Conservation (phyloP, 495 filamentous ascomycete genomes). For the Hypoxylon cercidicola region DNA sequence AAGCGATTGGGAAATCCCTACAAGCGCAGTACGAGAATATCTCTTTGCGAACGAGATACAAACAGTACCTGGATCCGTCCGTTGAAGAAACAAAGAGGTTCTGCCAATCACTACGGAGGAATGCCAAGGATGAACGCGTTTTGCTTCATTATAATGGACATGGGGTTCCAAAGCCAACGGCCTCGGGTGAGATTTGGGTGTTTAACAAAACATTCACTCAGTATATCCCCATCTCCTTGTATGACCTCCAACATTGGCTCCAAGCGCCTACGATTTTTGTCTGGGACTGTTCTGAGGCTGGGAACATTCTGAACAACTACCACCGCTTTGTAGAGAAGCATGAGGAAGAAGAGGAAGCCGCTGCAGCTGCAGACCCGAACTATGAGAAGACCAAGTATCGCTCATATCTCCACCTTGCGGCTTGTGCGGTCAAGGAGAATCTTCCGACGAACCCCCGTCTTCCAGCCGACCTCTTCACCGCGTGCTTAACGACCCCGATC, state of each 20-base stretch:
- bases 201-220: slow-evolving; percentile 99
- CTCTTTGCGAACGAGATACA: slow-evolving; percentile 93
- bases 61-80: slow-evolving; percentile 94
- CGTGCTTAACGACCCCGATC: slow-evolving; percentile 95
- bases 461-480: slow-evolving; percentile 95
- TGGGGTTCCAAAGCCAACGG: slow-evolving; percentile 95
- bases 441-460: slow-evolving; percentile 96
- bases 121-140: slow-evolving; percentile 94
- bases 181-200: slow-evolving; percentile 98
- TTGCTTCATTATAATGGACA: slow-evolving; percentile 99
- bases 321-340: slow-evolving; percentile 94
- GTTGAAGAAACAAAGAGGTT: slow-evolving; percentile 98
- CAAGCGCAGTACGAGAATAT: slow-evolving; percentile 96
- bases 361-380: slow-evolving; percentile 75
- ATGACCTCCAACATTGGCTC: slow-evolving; percentile 95
- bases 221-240: slow-evolving; percentile 96
- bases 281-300: slow-evolving; percentile 96
- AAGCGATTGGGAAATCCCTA: slow-evolving; percentile 93
- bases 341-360: slow-evolving; percentile 82
- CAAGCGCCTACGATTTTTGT: slow-evolving; percentile 96
- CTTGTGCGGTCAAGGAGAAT: slow-evolving; percentile 87
- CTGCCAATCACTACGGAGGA: slow-evolving; percentile 85
- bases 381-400: slow-evolving; percentile 71
- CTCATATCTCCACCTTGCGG: slow-evolving; percentile 89
- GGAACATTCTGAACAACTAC: slow-evolving; percentile 94